These are phyloP conservation scores for Hyaloperonospora brassicae DNA, from an alignment of 352 stramenopile species.

Conservation along the genomic window DNA sequence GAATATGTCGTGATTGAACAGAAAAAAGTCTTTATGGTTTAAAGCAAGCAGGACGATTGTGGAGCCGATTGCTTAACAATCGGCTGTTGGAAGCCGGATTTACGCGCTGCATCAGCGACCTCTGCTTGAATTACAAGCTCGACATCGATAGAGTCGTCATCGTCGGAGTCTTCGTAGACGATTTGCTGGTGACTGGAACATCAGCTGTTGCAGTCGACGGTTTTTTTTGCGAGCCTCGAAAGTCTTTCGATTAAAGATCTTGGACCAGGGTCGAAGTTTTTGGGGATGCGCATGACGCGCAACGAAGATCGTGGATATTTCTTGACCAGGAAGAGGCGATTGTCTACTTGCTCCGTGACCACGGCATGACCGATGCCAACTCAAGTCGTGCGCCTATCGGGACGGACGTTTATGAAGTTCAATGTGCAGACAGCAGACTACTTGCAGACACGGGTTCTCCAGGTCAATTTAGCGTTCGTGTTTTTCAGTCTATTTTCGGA, in stretches of 20 bases:
- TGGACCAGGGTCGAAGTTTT: slow-evolving; percentile 14
- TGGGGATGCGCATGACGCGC: slow-evolving; percentile 23
- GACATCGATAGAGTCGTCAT: slow-evolving; percentile 2
- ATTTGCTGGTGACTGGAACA: slow-evolving; percentile 19
- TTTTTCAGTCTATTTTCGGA: not conserved
- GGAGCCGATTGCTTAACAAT: slow-evolving; percentile 16
- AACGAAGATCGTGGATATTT: slow-evolving; percentile 2
- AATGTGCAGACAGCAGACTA: not conserved
- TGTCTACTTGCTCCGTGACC: not conserved
- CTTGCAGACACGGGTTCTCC: not conserved
- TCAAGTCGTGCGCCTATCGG: not conserved
- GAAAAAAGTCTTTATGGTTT: slow-evolving; percentile 28
- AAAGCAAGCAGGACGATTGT: slow-evolving; percentile 26
- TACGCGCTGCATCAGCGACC: not conserved
- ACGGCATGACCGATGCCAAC: not conserved
- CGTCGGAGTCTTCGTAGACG: slow-evolving; percentile 25
- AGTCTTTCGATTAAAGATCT: slow-evolving; percentile 23
- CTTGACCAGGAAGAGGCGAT: slow-evolving; percentile 10
- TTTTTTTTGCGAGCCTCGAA: too few relatives aligned
- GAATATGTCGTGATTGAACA: slow-evolving; percentile 12
- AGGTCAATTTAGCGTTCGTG: not conserved
- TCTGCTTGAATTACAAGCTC: slow-evolving; percentile 6
- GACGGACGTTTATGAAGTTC: not conserved
- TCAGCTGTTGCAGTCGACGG: slow-evolving; percentile 2
- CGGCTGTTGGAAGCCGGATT: slow-evolving; percentile 16